A percentile compares a stretch with the other conserved stretches of the same genome.
Conservation (phyloP, 805 yeast species). For the Candida wancherniae region DNA sequence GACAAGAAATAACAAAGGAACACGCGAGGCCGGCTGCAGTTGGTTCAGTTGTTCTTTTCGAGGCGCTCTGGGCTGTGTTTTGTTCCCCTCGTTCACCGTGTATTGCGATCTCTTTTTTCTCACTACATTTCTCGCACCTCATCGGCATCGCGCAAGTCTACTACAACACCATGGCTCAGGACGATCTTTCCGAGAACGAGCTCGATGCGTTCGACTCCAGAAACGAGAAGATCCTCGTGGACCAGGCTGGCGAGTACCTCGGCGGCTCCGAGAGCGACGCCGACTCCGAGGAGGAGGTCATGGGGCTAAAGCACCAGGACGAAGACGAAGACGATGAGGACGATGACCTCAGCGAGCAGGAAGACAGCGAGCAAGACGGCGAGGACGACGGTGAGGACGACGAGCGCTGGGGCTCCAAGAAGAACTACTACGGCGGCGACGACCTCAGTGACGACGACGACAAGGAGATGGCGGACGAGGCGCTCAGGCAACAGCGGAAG, state of each 20-base stretch:
- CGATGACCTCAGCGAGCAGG: constrained; percentile 40
- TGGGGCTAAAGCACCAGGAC: constrained; percentile 27
- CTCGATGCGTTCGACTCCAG: constrained; percentile 64
- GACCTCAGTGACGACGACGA: constrained; percentile 70
- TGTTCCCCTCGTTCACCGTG: too few species aligned
- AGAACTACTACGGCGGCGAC: constrained; percentile 52
- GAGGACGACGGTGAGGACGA: constrained; percentile 43
- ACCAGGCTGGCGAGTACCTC: constrained; percentile 48
- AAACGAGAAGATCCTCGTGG: constrained; percentile 52
- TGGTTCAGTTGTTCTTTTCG: too few species aligned
- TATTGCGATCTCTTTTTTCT: background rate
- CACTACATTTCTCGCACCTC: background rate
- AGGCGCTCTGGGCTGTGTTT: too few species aligned
- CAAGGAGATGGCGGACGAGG: constrained; percentile 79
- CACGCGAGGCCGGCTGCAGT: too few species aligned
- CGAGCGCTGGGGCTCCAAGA: constrained; percentile 43
- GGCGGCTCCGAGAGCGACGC: constrained; percentile 29
- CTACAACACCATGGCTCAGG: background rate
- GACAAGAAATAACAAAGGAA: too few species aligned
- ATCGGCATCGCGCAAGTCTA: background rate
- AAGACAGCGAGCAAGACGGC: constrained; percentile 34
- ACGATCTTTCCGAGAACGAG: constrained; percentile 37
- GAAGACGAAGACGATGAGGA: constrained; percentile 20
- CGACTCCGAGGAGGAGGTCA: constrained; percentile 54
- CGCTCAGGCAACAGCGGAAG: constrained; percentile 73